These are phyloP conservation scores for Knufia petricola DNA, from an alignment of 2,329 filamentous ascomycete genomes.

Conservation along the genomic window DNA sequence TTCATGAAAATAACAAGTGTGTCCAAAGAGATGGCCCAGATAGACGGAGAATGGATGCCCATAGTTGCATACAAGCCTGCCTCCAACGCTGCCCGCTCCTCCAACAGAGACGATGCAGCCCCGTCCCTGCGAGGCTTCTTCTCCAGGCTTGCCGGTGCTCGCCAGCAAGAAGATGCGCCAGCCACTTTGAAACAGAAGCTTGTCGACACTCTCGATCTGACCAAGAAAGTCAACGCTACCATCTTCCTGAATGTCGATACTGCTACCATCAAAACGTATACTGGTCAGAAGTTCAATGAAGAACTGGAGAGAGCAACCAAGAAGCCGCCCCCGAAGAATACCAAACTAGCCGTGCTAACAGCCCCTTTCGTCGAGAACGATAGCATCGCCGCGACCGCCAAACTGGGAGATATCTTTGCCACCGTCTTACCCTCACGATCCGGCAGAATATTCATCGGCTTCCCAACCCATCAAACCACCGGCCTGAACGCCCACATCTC, in stretches of 20 bases:
- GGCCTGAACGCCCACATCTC: slow-evolving; percentile 90
- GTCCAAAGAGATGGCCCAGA: slow-evolving; percentile 77
- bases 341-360: slow-evolving; percentile 77
- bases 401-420: slow-evolving; percentile 62
- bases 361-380: slow-evolving; percentile 65
- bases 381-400: slow-evolving; percentile 21
- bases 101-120: slow-evolving; percentile 33
- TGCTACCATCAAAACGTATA: slow-evolving; percentile 67
- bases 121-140: slow-evolving; percentile 71
- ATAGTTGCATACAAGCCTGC: slow-evolving; percentile 74
- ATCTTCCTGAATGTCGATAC: slow-evolving; percentile 87
- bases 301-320: slow-evolving; percentile 95
- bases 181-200: slow-evolving; percentile 37
- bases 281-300: slow-evolving; percentile 61
- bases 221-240: slow-evolving; percentile 53
- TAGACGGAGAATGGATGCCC: slow-evolving; percentile 83
- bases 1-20: slow-evolving; percentile 80
- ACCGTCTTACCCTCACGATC: slow-evolving; percentile 83
- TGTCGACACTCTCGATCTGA: slow-evolving; percentile 58
- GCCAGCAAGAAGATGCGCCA: slow-evolving; percentile 28
- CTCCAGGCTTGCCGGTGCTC: slow-evolving; percentile 56
- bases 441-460: slow-evolving; percentile 92
- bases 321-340: slow-evolving; percentile 84
- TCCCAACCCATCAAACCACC: slow-evolving; percentile 94
- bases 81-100: slow-evolving; percentile 28